phyloP scores from a whole-genome alignment of 2,329 filamentous ascomycete species.

The Cercospora citrullina region DNA sequence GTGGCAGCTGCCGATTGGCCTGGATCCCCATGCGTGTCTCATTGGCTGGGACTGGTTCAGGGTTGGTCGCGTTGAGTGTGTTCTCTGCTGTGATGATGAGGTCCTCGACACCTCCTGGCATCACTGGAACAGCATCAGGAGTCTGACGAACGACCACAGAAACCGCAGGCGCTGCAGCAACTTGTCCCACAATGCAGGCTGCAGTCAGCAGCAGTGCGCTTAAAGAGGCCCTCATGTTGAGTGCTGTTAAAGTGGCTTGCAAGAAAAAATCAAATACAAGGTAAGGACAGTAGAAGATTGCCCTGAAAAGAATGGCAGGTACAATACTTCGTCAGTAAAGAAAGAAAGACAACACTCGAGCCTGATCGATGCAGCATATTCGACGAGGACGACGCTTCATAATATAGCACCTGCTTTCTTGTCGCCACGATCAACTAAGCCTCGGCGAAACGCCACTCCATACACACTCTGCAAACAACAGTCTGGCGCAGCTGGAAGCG shows the following conservation, averaged over 20 bases:
- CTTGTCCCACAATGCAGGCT: conserved; percentile 9
- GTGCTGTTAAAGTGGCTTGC: not conserved
- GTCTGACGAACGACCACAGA: conserved; percentile 4
- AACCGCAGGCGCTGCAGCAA: conserved; percentile 10
- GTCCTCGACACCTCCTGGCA: conserved; percentile 21
- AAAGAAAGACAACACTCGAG: not conserved
- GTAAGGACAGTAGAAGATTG: conserved; percentile 10
- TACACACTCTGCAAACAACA: not conserved
- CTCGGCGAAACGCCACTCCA: conserved; percentile 10
- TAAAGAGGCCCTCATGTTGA: conserved; percentile 10
- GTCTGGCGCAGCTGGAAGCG: conserved; percentile 1
- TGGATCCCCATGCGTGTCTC: conserved; percentile 12
- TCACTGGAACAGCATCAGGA: conserved; percentile 16
- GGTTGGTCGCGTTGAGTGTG: conserved; percentile 23
- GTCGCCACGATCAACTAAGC: not conserved
- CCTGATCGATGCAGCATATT: not conserved
- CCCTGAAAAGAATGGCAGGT: conserved; percentile 14
- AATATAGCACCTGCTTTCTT: not conserved
- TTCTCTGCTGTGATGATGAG: conserved; percentile 21
- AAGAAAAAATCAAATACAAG: not conserved
- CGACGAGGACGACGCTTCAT: not conserved
- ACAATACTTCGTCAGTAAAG: conserved; percentile 10
- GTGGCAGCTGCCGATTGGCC: conserved; percentile 22
- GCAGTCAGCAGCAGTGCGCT: conserved; percentile 6
- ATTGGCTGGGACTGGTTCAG: conserved; percentile 13